Conservation (phyloP, 345 rosid species). For the Dimocarpus longan region DNA sequence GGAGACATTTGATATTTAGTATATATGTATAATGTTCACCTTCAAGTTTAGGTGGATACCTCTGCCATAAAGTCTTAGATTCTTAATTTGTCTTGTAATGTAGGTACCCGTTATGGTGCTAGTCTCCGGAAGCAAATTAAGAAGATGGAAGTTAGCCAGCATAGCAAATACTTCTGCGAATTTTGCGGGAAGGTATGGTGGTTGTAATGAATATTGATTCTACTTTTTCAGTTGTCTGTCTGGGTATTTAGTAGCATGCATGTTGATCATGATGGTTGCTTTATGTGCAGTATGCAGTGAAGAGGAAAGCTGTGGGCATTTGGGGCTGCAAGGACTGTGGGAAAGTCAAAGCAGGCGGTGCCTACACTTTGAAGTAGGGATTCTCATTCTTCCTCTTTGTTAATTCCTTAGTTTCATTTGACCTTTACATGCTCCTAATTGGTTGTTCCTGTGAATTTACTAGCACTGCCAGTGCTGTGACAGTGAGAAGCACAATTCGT, state of each 20-base stretch:
- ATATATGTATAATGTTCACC: background rate
- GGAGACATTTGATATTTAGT: background rate
- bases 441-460: conserved; percentile 10
- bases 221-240: background rate
- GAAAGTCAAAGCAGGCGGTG: conserved; percentile 93
- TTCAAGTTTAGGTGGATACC: background rate
- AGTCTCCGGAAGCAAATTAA: conserved; percentile 89
- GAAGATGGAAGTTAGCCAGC: conserved; percentile 91
- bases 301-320: conserved; percentile 93
- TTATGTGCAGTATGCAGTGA: conserved; percentile 74
- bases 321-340: conserved; percentile 99
- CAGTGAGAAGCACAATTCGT: conserved; percentile 87
- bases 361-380: conserved; percentile 87
- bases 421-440: background rate
- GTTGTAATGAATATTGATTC: background rate
- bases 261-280: background rate
- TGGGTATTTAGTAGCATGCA: background rate
- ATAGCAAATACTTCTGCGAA: conserved; percentile 84
- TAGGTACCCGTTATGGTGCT: conserved; percentile 87
- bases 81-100: conserved; percentile 2
- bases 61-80: background rate
- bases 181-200: conserved; percentile 77
- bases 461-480: conserved; percentile 88
- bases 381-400: background rate
- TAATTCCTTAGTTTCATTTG: background rate